A percentile compares a stretch with the other conserved stretches of the same genome.
Evolutionary conservation across 2,329 filamentous ascomycete genomes (phyloP).

Genomic region (Sporothrix sp.): DNA sequence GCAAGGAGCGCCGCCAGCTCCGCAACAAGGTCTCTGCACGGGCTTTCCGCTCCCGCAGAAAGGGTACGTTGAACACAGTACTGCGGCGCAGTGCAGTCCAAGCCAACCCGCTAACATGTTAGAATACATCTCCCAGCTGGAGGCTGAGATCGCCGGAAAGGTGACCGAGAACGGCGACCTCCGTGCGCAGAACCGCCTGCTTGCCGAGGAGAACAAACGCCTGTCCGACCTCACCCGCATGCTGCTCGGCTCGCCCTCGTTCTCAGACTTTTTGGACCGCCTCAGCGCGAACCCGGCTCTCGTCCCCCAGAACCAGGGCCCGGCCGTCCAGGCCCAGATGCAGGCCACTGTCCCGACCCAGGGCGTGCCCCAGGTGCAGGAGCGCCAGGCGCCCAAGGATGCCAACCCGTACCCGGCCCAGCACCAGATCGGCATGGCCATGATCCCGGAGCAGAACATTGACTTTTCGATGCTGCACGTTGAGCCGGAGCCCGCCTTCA

Average conservation of each 20-base stretch:
- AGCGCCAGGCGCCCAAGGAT: constrained; percentile 52
- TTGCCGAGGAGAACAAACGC: constrained; percentile 78
- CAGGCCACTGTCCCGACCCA: constrained; percentile 19
- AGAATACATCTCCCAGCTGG: constrained; percentile 97
- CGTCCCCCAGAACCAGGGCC: constrained; percentile 28
- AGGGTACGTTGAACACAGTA: too few relatives aligned
- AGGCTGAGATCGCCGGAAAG: constrained; percentile 77
- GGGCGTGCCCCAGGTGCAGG: constrained; percentile 25
- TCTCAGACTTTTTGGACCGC: constrained; percentile 69
- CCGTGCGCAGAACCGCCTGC: constrained; percentile 67
- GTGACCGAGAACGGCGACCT: constrained; percentile 75
- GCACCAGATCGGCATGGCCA: constrained; percentile 67
- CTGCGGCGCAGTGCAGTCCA: too few relatives aligned
- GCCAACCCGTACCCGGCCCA: constrained; percentile 49
- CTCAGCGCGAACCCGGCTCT: constrained; percentile 48
- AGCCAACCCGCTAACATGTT: constrained; percentile 49
- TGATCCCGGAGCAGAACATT: constrained; percentile 69
- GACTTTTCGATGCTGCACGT: constrained; percentile 65
- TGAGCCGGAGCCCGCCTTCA: constrained; percentile 40
- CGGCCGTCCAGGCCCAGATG: constrained; percentile 14
- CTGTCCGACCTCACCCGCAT: constrained; percentile 69
- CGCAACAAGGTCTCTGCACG: constrained; percentile 98
- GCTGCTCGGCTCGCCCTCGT: constrained; percentile 70
- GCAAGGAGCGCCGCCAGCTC: constrained; percentile 93
- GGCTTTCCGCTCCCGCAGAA: constrained; percentile 94